Base-by-base conservation (phyloP, 2,329 filamentous ascomycete species). In the Gnomoniopsis smithogilvyi region DNA sequence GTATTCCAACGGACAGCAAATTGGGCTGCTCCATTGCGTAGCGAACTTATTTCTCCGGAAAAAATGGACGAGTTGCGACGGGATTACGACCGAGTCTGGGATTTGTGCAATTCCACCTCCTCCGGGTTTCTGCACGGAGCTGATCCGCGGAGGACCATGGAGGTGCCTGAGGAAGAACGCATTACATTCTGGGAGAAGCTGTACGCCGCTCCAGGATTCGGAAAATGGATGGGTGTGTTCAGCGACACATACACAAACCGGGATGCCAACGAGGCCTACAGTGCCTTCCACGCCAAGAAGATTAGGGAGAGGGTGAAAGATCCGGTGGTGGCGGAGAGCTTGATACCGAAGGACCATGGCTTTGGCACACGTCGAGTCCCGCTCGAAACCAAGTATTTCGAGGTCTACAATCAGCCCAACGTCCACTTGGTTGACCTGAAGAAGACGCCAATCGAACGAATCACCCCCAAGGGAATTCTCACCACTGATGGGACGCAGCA, bases 71-170 rank as follows among this genome's bases (percentile, higher is more conserved):
- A n/a, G n/a, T n/a, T n/a, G n/a, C n/a, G n/a, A n/a, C n/a, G n/a
- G n/a, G n/a, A n/a, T n/a, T n/a, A n/a, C n/a, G n/a, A n/a, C n/a
- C n/a, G n/a, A n/a, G n/a, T n/a, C n/a, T n/a, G n/a, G n/a, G n/a
- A n/a, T n/a, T n/a, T n/a, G n/a, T n/a, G n/a, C n/a, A n/a, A n/a
- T n/a, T n/a, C n/a, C n/a, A n/a, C n/a, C n/a, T n/a, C n/a, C n/a
- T n/a, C n/a, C n/a, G n/a, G n/a, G n/a, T n/a, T n/a, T n/a, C n/a
- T n/a, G n/a, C n/a, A n/a, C n/a, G n/a, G n/a, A n/a, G n/a, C n/a
- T n/a, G n/a, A n/a, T n/a, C n/a, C n/a, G 6, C 74, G 73, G 45
- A 73, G 77, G 19, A 78, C 78, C 0, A 77, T 75, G 38, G 74
- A 77, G 38, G 74, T 76, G 46, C 67, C 66, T 1, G 64, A 66